Conservation (phyloP, 768 basidiomycete genomes). For the Leccinellum luteum region DNA sequence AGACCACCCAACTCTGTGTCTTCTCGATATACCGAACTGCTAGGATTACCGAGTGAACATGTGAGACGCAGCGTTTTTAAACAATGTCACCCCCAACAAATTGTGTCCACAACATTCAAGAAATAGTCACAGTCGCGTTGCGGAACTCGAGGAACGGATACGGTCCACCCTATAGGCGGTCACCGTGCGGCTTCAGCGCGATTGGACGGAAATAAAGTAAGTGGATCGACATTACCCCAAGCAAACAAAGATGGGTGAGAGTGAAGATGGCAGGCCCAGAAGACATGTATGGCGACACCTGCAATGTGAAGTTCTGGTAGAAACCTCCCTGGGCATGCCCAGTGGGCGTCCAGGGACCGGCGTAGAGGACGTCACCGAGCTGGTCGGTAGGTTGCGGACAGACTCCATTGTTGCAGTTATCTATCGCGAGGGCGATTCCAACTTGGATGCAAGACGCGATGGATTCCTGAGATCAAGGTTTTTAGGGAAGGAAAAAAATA, state of each 20-base stretch:
- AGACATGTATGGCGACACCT: neutral
- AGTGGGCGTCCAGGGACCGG: conserved; percentile 28
- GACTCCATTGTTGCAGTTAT: conserved; percentile 16
- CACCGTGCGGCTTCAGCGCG: neutral
- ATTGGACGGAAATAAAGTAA: neutral
- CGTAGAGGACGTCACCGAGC: conserved; percentile 28
- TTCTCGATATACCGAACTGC: too few relatives aligned
- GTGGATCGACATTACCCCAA: neutral
- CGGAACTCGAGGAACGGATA: neutral
- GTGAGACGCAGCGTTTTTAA: too few relatives aligned
- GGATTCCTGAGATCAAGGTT: conserved; percentile 13
- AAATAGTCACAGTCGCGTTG: conserved; percentile 21
- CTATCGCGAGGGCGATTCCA: conserved; percentile 29
- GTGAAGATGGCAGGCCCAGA: conserved; percentile 29
- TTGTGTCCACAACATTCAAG: neutral
- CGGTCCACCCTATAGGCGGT: neutral
- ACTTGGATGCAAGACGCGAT: conserved; percentile 21
- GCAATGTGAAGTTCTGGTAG: conserved; percentile 31
- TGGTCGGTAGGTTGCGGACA: conserved; percentile 21
- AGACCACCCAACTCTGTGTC: neutral
- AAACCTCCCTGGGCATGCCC: conserved; percentile 13
- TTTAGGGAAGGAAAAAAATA: too few relatives aligned
- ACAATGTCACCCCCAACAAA: neutral
- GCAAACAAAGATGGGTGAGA: conserved; percentile 25
- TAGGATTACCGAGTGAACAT: too few relatives aligned